A percentile compares a stretch with the other conserved stretches of the same genome.
Conservation (phyloP, 495 filamentous ascomycete species). For the Trichoderma asperelloides region DNA sequence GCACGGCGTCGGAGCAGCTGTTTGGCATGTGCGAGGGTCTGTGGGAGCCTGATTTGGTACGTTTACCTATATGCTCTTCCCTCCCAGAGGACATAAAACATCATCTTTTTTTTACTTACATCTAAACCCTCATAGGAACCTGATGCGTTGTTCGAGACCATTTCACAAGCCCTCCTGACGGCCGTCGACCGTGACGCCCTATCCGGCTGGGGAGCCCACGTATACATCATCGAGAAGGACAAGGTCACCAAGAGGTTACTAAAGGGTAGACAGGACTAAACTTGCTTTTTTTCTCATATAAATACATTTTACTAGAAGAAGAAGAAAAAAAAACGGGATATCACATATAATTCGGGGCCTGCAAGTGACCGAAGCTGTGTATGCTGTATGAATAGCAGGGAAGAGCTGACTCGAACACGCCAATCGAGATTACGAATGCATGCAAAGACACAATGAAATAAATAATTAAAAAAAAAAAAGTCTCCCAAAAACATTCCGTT, state of each 20-base stretch:
- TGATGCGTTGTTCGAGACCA: slow-evolving; percentile 95
- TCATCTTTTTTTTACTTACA: background rate
- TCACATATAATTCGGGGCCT: background rate
- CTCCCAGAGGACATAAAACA: background rate
- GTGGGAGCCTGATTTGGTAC: slow-evolving; percentile 93
- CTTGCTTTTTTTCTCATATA: background rate
- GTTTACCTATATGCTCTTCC: slow-evolving; percentile 20
- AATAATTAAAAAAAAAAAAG: background rate
- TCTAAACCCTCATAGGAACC: slow-evolving; percentile 52
- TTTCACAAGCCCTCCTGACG: slow-evolving; percentile 93
- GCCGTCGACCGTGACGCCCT: slow-evolving; percentile 93
- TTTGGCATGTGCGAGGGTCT: slow-evolving; percentile 98
- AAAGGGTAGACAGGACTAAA: slow-evolving; percentile 67
- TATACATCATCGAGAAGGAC: slow-evolving; percentile 99
- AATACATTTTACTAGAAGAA: background rate
- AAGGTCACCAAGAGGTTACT: slow-evolving; percentile 97
- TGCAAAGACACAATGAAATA: background rate
- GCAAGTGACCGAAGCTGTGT: background rate
- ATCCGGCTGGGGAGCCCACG: slow-evolving; percentile 95
- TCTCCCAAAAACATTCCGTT: background rate
- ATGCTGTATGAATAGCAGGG: background rate
- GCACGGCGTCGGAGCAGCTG: slow-evolving; percentile 91
- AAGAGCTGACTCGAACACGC: background rate
- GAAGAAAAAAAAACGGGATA: background rate
- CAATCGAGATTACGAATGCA: background rate